Percentiles rank a stretch among this genome's conserved stretches.
Conservation (phyloP, 1,284 basidiomycete genomes). For the Cryptococcus amylolentus region DNA sequence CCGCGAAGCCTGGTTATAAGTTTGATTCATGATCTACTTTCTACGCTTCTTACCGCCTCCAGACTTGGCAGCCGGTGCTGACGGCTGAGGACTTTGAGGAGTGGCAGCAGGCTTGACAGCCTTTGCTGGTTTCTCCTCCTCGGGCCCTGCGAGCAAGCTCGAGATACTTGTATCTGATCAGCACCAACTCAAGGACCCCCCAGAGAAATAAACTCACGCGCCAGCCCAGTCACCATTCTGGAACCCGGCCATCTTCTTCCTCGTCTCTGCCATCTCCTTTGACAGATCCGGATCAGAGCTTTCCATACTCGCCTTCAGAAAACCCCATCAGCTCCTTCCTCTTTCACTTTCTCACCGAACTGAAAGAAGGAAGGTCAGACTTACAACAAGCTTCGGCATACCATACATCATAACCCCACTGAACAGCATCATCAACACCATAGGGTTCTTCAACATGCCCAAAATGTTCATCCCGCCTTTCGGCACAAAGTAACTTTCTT, state of each 20-base stretch:
- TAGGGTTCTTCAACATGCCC: conserved; percentile 76
- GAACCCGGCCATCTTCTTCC: conserved; percentile 60
- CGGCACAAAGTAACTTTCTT: conserved; percentile 65
- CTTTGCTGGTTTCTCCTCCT: not conserved
- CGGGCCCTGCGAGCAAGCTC: conserved; percentile 17
- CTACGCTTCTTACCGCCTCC: conserved; percentile 14
- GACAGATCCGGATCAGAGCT: conserved; percentile 69
- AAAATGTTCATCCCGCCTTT: conserved; percentile 67
- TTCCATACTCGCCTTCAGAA: conserved; percentile 21
- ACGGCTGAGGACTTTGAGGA: too few species aligned
- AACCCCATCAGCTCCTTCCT: not conserved
- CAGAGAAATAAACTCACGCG: conserved; percentile 27
- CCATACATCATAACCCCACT: conserved; percentile 66
- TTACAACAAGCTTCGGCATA: conserved; percentile 77
- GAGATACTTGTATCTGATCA: conserved; percentile 20
- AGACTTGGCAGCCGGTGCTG: not conserved
- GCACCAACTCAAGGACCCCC: not conserved
- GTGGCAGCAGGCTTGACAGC: too few species aligned
- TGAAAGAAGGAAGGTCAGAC: conserved; percentile 24
- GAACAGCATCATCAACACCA: conserved; percentile 78
- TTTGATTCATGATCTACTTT: not conserved
- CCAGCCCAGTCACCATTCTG: conserved; percentile 53
- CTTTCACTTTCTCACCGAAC: not conserved
- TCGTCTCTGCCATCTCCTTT: conserved; percentile 66
- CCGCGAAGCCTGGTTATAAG: not conserved